phyloP scores from a whole-genome alignment of 768 basidiomycete genomes.

The Amanita rimosa region DNA sequence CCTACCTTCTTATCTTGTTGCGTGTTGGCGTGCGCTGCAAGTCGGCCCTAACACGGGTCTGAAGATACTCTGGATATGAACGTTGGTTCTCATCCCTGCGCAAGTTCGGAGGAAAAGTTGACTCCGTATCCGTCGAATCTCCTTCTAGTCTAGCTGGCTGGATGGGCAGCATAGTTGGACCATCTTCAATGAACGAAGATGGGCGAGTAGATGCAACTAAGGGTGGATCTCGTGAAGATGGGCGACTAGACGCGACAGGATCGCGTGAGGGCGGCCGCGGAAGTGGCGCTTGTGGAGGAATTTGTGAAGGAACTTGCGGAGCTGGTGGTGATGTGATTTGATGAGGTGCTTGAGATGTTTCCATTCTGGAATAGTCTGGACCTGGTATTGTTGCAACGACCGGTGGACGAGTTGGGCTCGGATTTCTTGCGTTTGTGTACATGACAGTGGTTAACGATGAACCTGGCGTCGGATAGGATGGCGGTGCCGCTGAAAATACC shows the following conservation, averaged over 20 bases:
- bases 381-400: not conserved
- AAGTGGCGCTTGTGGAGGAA: not conserved
- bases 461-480: conserved; percentile 3
- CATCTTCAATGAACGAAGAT: conserved; percentile 19
- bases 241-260: conserved; percentile 11
- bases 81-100: conserved; percentile 13
- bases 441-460: conserved; percentile 4
- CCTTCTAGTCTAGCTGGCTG: conserved; percentile 49
- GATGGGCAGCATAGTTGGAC: conserved; percentile 41
- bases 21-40: conserved; percentile 16
- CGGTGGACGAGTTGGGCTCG: not conserved
- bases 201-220: conserved; percentile 21
- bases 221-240: not conserved
- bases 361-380: not conserved
- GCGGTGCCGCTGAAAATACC: not conserved
- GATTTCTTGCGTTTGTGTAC: conserved; percentile 1
- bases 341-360: not conserved
- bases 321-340: not conserved
- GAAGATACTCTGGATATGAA: conserved; percentile 10
- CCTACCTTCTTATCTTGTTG: conserved; percentile 13
- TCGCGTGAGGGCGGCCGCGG: not conserved
- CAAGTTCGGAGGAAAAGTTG: conserved; percentile 16
- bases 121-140: conserved; percentile 35
- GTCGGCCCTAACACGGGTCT: conserved; percentile 2
- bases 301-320: not conserved